A percentile compares a stretch with the other conserved stretches of the same genome.
Conservation (phyloP, 441 rosid genomes). For the Aleurites moluccanus region DNA sequence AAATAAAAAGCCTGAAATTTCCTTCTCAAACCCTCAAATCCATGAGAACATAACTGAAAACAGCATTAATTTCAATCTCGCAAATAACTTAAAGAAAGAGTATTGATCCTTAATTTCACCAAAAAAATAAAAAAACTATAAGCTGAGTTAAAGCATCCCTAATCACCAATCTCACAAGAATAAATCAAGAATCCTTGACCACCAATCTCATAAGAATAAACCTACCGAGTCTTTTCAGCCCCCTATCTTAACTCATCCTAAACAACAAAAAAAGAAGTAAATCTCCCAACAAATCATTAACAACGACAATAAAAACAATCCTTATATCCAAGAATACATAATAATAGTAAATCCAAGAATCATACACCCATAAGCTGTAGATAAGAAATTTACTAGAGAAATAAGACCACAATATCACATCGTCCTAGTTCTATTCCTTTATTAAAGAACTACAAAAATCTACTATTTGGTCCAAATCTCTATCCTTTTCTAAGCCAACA, state of each 20-base stretch:
- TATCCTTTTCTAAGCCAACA: slow-evolving; percentile 25
- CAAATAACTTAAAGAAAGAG: slow-evolving; percentile 80
- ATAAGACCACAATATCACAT: slow-evolving; percentile 67
- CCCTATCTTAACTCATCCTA: slow-evolving; percentile 85
- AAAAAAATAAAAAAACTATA: slow-evolving; percentile 82
- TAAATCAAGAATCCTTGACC: too few relatives aligned
- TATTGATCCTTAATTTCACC: slow-evolving; percentile 84
- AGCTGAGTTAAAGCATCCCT: slow-evolving; percentile 91
- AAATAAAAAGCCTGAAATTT: too few relatives aligned
- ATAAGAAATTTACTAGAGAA: slow-evolving; percentile 71
- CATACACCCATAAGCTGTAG: slow-evolving; percentile 94
- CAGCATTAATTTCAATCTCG: slow-evolving; percentile 88
- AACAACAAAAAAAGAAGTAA: slow-evolving; percentile 48
- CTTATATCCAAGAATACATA: slow-evolving; percentile 82
- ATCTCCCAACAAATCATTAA: slow-evolving; percentile 70
- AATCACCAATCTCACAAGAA: slow-evolving; percentile 91
- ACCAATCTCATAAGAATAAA: slow-evolving; percentile 80
- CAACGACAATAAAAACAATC: slow-evolving; percentile 62
- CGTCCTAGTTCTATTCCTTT: slow-evolving; percentile 74
- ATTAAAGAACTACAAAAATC: slow-evolving; percentile 61
- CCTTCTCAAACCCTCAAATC: slow-evolving; percentile 78
- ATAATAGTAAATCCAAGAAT: slow-evolving; percentile 80
- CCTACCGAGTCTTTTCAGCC: slow-evolving; percentile 75
- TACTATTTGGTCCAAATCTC: slow-evolving; percentile 43
- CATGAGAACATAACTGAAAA: slow-evolving; percentile 82